phyloP scores from a whole-genome alignment of 2,329 filamentous ascomycete genomes.

The Fusarium abutilonis region DNA sequence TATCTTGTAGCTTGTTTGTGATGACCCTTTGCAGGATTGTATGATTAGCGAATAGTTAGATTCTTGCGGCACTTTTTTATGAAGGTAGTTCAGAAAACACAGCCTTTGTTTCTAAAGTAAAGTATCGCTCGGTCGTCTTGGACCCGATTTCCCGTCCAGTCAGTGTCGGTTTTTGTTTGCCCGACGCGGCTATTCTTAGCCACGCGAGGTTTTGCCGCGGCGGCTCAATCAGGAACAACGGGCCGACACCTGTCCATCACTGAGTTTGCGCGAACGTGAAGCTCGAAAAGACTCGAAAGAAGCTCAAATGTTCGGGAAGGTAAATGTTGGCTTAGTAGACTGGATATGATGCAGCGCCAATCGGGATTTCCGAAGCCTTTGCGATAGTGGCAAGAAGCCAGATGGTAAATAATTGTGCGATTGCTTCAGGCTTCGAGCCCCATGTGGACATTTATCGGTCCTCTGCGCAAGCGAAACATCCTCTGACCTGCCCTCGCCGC shows the following conservation, averaged over 20 bases:
- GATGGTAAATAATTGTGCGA: slow-evolving; percentile 10
- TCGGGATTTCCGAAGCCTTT: slow-evolving; percentile 4
- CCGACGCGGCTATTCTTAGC: slow-evolving; percentile 10
- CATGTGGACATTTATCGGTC: slow-evolving; percentile 3
- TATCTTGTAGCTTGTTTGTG: slow-evolving; percentile 3
- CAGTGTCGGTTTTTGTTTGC: slow-evolving; percentile 9
- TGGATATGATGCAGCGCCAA: not conserved
- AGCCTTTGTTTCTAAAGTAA: not conserved
- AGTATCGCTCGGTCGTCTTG: slow-evolving; percentile 13
- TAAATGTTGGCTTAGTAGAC: slow-evolving; percentile 1
- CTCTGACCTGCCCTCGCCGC: slow-evolving; percentile 3
- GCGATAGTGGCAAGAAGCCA: slow-evolving; percentile 6
- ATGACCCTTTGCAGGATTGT: slow-evolving; percentile 32
- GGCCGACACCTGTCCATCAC: slow-evolving; percentile 24
- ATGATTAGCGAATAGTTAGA: slow-evolving; percentile 36
- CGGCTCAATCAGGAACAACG: slow-evolving; percentile 21
- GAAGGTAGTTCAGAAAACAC: slow-evolving; percentile 18
- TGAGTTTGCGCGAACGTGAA: not conserved
- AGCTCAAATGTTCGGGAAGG: not conserved
- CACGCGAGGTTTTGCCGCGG: slow-evolving; percentile 17
- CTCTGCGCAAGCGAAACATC: not conserved
- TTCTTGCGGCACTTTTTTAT: slow-evolving; percentile 25
- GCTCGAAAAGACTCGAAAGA: not conserved
- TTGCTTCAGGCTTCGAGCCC: slow-evolving; percentile 1
- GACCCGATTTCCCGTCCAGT: slow-evolving; percentile 24